These are phyloP conservation scores for Pseudozyma pruni DNA, from an alignment of 1,284 basidiomycete genomes.

Conservation along the genomic window DNA sequence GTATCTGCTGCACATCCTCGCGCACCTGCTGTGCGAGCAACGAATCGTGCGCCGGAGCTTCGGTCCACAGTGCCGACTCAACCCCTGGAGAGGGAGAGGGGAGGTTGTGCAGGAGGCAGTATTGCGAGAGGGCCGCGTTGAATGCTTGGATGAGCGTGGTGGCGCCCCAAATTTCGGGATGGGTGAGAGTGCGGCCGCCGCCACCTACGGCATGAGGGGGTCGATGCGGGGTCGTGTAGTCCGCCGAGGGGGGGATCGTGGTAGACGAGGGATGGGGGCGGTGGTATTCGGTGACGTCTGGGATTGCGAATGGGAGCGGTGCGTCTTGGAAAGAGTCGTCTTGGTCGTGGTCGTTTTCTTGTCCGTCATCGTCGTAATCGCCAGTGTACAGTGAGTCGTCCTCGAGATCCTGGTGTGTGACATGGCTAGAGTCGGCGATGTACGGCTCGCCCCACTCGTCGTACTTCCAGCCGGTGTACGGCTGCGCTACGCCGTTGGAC, in stretches of 20 bases:
- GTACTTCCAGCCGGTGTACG: conserved; percentile 26
- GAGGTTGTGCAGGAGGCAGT: conserved; percentile 10
- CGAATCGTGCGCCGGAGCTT: conserved; percentile 15
- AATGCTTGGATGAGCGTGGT: conserved; percentile 2
- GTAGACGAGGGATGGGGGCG: neutral
- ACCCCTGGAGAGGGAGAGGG: neutral
- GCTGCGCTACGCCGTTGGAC: neutral
- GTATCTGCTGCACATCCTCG: conserved; percentile 18
- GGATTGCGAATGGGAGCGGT: conserved; percentile 15
- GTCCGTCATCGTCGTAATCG: neutral
- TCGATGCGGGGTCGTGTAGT: conserved; percentile 5
- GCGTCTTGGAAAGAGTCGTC: neutral
- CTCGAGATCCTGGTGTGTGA: neutral
- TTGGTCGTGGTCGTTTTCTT: conserved; percentile 1
- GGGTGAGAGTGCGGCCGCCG: conserved; percentile 23
- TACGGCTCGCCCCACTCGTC: conserved; percentile 25
- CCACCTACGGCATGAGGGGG: conserved; percentile 25
- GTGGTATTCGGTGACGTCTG: conserved; percentile 25
- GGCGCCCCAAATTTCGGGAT: conserved; percentile 21
- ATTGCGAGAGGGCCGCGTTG: conserved; percentile 19
- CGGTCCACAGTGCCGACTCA: conserved; percentile 24
- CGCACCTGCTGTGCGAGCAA: conserved; percentile 23
- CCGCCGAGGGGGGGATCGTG: neutral
- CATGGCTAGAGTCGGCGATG: neutral
- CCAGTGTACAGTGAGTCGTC: neutral